Base-by-base conservation (phyloP, 352 stramenopile genomes). In the Phytopythium delawarense region DNA sequence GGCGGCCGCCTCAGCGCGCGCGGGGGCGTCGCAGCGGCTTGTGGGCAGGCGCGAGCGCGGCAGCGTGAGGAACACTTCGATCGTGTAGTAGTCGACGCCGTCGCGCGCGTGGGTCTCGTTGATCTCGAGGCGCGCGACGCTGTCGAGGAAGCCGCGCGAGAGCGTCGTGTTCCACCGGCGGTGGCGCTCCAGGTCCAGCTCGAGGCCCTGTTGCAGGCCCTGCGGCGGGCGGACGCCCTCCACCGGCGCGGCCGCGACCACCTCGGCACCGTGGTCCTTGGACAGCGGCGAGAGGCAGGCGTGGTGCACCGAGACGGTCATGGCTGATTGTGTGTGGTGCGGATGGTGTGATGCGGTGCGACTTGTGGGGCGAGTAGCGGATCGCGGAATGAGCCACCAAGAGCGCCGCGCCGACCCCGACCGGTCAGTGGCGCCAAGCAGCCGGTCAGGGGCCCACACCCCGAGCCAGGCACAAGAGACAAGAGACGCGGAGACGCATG, bases 91-190 rank as follows among this genome's bases (percentile, higher is more conserved):
- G 20, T 76, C 63, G n/a, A 65, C 60, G 21, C 69, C 59, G 45
- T 79, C 55, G 18, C 63, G 40, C 8, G 62, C n/a, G 28, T 53
- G 52, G 7, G 69, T 70, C 23, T 72, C 59, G 34, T 67, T 66
- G 67, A 89, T 81, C 49, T 76, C 69, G 11, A 89, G 48, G 45
- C 61, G 71, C 52, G 85, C 75, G 20, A 89, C 69, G 37, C 69
- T 74, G 58, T 71, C 66, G 15, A 87, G 71, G 54, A 82, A 87
- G 20, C 66, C 62, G 28, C 73, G 37, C 21, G 72, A 72, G 12
- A 69, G 25, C 23, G 67, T 70, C 20, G 69, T 45, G 39, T 74
- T 74, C 57, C 69, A 79, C 18, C 66, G 64, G 48, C 69, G 70
- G 21, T 85, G 59, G 11, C 75, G 75, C 28, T 75, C 62, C 44